These are phyloP conservation scores for Escovopsis sp. DNA, from an alignment of 2,329 filamentous ascomycete genomes.

Conservation along the genomic window DNA sequence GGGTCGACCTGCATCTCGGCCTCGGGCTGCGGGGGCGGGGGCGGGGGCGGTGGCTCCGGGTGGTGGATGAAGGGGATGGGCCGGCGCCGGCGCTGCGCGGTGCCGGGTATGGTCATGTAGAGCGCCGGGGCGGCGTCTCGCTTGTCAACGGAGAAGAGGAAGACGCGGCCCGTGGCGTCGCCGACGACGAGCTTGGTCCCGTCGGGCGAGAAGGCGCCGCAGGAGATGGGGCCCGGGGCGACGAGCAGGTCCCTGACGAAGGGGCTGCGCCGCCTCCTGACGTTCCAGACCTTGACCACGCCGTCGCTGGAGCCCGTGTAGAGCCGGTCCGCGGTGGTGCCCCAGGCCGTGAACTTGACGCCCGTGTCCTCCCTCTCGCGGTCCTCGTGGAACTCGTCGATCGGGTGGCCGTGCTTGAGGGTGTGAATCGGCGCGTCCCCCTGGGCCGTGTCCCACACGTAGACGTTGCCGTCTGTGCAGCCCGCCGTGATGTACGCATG, in stretches of 20 bases:
- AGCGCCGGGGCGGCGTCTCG: conserved; percentile 22
- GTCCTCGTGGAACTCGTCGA: conserved; percentile 27
- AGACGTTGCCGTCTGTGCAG: conserved; percentile 46
- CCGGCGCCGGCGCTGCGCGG: conserved; percentile 22
- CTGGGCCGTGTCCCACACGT: conserved; percentile 46
- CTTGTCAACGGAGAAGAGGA: conserved; percentile 36
- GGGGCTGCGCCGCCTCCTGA: conserved; percentile 28
- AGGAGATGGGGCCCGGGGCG: conserved; percentile 40
- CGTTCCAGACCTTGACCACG: conserved; percentile 47
- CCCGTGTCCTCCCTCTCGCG: conserved; percentile 43
- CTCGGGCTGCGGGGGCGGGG: background rate
- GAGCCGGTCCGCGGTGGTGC: conserved; percentile 37
- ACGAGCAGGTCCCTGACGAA: conserved; percentile 39
- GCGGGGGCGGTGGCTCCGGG: conserved; percentile 29
- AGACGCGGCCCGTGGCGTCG: conserved; percentile 46
- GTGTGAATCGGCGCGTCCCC: conserved; percentile 42
- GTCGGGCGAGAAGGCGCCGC: conserved; percentile 44
- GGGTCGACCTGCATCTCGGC: conserved; percentile 8
- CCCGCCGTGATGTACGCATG: conserved; percentile 44
- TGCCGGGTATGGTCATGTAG: conserved; percentile 22
- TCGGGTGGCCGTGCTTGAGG: conserved; percentile 34
- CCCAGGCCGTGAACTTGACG: conserved; percentile 51
- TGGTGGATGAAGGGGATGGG: conserved; percentile 37
- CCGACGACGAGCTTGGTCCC: conserved; percentile 40
- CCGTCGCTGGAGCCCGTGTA: conserved; percentile 53